A percentile compares a stretch with the other conserved stretches of the same genome.
These are phyloP conservation scores for Cyclotella kingstonii DNA, from an alignment of 108 stramenopile species.

Conservation along the genomic window DNA sequence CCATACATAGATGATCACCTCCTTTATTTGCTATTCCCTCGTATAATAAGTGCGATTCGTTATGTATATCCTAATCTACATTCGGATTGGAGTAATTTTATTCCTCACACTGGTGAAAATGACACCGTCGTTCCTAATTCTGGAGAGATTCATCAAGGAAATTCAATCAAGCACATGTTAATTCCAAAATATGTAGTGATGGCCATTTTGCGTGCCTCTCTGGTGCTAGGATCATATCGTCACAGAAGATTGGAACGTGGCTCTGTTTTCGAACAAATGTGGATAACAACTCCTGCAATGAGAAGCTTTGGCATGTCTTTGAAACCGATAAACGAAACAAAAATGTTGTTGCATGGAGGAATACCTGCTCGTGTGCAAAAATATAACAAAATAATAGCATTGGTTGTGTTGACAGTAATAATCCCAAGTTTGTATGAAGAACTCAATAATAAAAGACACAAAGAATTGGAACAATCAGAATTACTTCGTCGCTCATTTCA, in stretches of 20 bases:
- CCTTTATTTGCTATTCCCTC: conserved; percentile 27
- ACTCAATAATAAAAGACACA: conserved; percentile 21
- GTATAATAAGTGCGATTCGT: conserved; percentile 33
- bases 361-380: conserved; percentile 1
- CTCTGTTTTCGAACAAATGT: conserved; percentile 5
- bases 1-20: conserved; percentile 45
- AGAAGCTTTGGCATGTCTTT: conserved; percentile 33
- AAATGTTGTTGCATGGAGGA: neutral
- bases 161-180: conserved; percentile 1
- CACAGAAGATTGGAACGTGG: neutral
- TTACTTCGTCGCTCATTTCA: conserved; percentile 3
- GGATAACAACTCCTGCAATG: conserved; percentile 42
- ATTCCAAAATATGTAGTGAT: conserved; percentile 28
- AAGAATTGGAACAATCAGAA: conserved; percentile 25
- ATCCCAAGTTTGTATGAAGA: conserved; percentile 32
- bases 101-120: neutral
- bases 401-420: conserved; percentile 29
- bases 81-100: conserved; percentile 48
- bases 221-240: conserved; percentile 37
- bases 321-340: conserved; percentile 2
- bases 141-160: neutral
- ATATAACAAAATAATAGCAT: conserved; percentile 24
- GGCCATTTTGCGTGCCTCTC: conserved; percentile 20
- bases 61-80: conserved; percentile 29
- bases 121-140: neutral